Conservation (phyloP, 148 eudicot genomes). For the Linanthus parryae region DNA sequence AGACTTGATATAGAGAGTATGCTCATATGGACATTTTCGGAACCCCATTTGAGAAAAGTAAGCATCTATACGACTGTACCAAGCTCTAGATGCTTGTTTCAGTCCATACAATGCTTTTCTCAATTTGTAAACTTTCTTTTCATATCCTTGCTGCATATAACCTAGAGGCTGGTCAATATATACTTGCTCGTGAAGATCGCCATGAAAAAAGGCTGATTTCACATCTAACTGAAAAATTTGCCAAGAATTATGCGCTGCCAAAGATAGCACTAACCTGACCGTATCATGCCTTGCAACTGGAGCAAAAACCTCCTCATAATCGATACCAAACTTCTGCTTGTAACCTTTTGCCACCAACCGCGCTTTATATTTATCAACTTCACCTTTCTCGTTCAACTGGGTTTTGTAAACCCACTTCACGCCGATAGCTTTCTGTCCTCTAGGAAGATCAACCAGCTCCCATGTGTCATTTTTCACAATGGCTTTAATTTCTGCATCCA, state of each 20-base stretch:
- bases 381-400: not conserved
- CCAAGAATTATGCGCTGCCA: constrained; percentile 6
- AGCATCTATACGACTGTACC: constrained; percentile 7
- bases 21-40: not conserved
- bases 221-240: constrained; percentile 13
- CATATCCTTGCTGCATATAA: not conserved
- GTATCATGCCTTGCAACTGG: constrained; percentile 1
- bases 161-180: constrained; percentile 8
- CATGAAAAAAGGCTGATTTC: constrained; percentile 13
- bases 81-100: constrained; percentile 10
- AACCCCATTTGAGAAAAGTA: constrained; percentile 3
- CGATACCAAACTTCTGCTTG: not conserved
- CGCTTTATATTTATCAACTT: constrained; percentile 10
- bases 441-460: not conserved
- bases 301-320: not conserved
- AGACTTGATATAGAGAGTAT: not conserved
- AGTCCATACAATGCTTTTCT: constrained; percentile 5
- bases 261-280: not conserved
- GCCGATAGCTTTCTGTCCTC: not conserved
- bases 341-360: constrained; percentile 9
- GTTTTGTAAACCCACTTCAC: constrained; percentile 2
- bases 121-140: constrained; percentile 4
- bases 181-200: constrained; percentile 7
- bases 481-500: constrained; percentile 6
- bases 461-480: constrained; percentile 14